Evolutionary conservation across 768 basidiomycete species (phyloP).

Genomic region (Kwoniella europaea): DNA sequence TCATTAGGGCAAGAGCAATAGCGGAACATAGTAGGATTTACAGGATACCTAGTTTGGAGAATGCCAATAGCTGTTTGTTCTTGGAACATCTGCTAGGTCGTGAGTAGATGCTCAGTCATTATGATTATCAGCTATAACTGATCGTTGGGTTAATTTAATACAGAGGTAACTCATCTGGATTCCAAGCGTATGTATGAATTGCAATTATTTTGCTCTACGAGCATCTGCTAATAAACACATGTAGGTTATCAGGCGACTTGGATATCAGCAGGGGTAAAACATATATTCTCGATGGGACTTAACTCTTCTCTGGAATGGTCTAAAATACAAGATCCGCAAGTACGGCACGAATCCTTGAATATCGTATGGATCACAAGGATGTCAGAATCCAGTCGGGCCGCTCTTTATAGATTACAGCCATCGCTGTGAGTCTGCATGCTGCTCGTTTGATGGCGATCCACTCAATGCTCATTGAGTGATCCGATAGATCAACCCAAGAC

Average conservation of each 20-base stretch:
- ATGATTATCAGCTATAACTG: not conserved
- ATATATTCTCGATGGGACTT: slow-evolving; percentile 38
- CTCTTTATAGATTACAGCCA: slow-evolving; percentile 84
- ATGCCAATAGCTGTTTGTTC: slow-evolving; percentile 78
- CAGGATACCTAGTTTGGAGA: slow-evolving; percentile 75
- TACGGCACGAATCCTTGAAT: slow-evolving; percentile 60
- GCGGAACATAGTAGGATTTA: slow-evolving; percentile 87
- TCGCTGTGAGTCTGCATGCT: slow-evolving; percentile 63
- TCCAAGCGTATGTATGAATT: not conserved
- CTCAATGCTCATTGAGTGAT: not conserved
- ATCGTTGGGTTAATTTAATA: not conserved
- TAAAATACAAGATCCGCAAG: slow-evolving; percentile 34
- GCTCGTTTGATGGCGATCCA: not conserved
- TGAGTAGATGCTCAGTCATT: slow-evolving; percentile 62
- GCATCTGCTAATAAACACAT: too few species aligned
- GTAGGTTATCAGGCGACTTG: slow-evolving; percentile 53
- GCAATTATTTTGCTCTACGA: not conserved
- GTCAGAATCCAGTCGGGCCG: slow-evolving; percentile 77
- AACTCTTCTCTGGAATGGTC: slow-evolving; percentile 38
- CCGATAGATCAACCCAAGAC: slow-evolving; percentile 2
- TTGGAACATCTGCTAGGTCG: slow-evolving; percentile 86
- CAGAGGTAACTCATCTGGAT: not conserved
- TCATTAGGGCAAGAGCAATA: slow-evolving; percentile 80
- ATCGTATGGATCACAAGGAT: slow-evolving; percentile 90
- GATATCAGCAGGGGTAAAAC: slow-evolving; percentile 15